These are phyloP conservation scores for Verticillium albo-atrum DNA, from an alignment of 2,329 filamentous ascomycete genomes.

Conservation along the genomic window DNA sequence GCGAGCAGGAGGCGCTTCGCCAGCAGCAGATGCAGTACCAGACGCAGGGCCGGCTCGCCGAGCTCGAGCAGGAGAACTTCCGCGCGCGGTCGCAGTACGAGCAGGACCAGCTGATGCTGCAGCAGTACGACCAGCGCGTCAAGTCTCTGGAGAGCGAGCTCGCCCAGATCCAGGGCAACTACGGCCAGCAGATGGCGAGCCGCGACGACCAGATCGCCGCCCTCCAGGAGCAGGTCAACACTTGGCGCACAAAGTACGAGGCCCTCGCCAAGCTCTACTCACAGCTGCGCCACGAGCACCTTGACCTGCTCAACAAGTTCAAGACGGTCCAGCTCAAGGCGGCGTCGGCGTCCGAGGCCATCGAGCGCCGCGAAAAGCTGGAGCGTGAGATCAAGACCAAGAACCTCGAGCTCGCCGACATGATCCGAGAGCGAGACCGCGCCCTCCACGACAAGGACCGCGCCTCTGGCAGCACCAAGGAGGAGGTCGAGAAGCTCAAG, in stretches of 20 bases:
- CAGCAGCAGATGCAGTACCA: slow-evolving; percentile 89
- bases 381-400: slow-evolving; percentile 99
- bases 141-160: slow-evolving; percentile 90
- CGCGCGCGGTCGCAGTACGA: slow-evolving; percentile 94
- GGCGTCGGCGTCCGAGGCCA: slow-evolving; percentile 93
- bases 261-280: slow-evolving; percentile 95
- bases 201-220: slow-evolving; percentile 93
- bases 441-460: slow-evolving; percentile 92
- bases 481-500: slow-evolving; percentile 91
- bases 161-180: slow-evolving; percentile 73
- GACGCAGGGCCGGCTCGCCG: slow-evolving; percentile 91
- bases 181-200: slow-evolving; percentile 78
- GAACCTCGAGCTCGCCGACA: slow-evolving; percentile 96
- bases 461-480: slow-evolving; percentile 77
- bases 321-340: slow-evolving; percentile 96
- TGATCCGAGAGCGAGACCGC: slow-evolving; percentile 95
- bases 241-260: slow-evolving; percentile 96
- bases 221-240: slow-evolving; percentile 95
- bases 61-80: slow-evolving; percentile 91
- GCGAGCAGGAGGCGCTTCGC: slow-evolving; percentile 86
- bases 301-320: slow-evolving; percentile 93
- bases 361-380: slow-evolving; percentile 89
- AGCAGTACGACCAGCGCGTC: slow-evolving; percentile 93
- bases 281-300: slow-evolving; percentile 88
- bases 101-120: slow-evolving; percentile 92